Evolutionary conservation across 179 eudicot genomes (phyloP).

Genomic region (Beta corolliflora): DNA sequence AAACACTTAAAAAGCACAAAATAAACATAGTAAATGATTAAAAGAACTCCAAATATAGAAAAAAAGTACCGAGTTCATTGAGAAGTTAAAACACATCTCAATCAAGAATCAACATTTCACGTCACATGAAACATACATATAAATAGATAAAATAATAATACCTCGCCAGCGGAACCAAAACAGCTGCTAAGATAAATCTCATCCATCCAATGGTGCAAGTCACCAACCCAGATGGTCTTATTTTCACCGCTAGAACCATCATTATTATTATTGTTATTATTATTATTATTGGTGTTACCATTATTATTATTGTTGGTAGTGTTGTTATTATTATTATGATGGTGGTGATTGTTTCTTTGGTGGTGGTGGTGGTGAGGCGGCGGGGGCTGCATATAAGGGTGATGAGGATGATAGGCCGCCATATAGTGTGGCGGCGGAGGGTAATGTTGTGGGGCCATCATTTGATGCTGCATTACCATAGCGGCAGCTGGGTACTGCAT

Average conservation of each 20-base stretch:
- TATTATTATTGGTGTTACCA: background rate
- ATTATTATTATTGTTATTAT: conserved; percentile 11
- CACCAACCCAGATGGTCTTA: conserved; percentile 94
- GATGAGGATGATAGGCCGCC: conserved; percentile 61
- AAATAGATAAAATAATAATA: conserved; percentile 17
- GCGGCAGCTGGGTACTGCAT: conserved; percentile 85
- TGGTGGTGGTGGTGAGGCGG: conserved; percentile 32
- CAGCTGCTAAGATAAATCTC: conserved; percentile 82
- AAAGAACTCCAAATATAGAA: background rate
- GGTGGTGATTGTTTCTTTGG: background rate
- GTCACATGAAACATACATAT: background rate
- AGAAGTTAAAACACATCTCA: background rate
- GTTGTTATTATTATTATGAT: background rate
- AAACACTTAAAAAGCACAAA: too few species aligned
- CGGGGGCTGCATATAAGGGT: conserved; percentile 38
- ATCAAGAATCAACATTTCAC: background rate
- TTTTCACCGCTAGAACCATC: conserved; percentile 60
- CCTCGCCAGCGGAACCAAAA: conserved; percentile 83
- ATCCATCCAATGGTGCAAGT: conserved; percentile 94
- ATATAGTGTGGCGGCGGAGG: conserved; percentile 64
- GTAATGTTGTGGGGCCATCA: conserved; percentile 50
- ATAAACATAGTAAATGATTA: too few species aligned
- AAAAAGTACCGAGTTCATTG: background rate
- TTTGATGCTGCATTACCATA: conserved; percentile 85
- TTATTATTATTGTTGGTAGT: conserved; percentile 12